These are phyloP conservation scores for Talaromyces adpressus DNA, from an alignment of 495 filamentous ascomycete genomes.

Conservation along the genomic window DNA sequence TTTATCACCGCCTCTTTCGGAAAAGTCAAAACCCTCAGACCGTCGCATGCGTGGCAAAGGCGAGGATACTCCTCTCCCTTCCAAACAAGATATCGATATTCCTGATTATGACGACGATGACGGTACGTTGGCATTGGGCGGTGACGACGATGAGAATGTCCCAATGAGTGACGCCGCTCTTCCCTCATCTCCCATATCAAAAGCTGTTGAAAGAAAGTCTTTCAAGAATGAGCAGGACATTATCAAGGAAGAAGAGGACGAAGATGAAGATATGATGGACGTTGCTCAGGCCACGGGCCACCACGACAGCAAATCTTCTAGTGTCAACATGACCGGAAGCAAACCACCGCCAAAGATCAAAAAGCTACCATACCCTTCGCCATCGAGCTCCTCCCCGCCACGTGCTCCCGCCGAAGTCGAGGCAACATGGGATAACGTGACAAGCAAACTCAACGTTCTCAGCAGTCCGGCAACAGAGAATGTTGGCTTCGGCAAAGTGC, in stretches of 20 bases:
- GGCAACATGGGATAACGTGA: slow-evolving; percentile 89
- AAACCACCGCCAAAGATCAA: slow-evolving; percentile 72
- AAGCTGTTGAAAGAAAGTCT: slow-evolving; percentile 69
- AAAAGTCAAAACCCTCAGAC: slow-evolving; percentile 40
- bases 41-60: slow-evolving; percentile 27
- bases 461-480: slow-evolving; percentile 60
- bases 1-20: slow-evolving; percentile 63
- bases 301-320: slow-evolving; percentile 55
- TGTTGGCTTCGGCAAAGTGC: slow-evolving; percentile 66
- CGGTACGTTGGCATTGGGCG: slow-evolving; percentile 39
- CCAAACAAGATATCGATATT: slow-evolving; percentile 29
- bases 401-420: slow-evolving; percentile 59
- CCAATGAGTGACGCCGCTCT: slow-evolving; percentile 72
- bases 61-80: slow-evolving; percentile 37
- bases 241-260: slow-evolving; percentile 50
- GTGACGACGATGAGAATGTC: slow-evolving; percentile 57
- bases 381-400: slow-evolving; percentile 69
- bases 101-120: slow-evolving; percentile 48
- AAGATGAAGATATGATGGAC: slow-evolving; percentile 81
- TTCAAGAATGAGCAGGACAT: slow-evolving; percentile 52
- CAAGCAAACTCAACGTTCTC: slow-evolving; percentile 77
- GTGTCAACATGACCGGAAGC: slow-evolving; percentile 80
- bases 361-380: slow-evolving; percentile 57
- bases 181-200: slow-evolving; percentile 81
- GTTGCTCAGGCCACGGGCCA: slow-evolving; percentile 65